Evolutionary conservation across 164 flowering plant genomes (phyloP).

Genomic region (Paratinospora sagittata): DNA sequence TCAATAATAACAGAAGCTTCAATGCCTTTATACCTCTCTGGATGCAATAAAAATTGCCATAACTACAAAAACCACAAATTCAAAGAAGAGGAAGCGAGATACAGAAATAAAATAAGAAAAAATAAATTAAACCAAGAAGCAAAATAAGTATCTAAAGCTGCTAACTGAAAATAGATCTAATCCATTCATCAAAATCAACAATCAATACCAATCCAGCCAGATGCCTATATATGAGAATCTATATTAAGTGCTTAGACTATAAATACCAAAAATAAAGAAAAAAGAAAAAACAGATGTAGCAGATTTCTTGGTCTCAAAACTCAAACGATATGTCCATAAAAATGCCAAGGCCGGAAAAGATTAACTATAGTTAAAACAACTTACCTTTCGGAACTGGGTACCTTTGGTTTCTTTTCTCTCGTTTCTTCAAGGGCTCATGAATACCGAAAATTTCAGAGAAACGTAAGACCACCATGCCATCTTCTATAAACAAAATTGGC

Average conservation of each 20-base stretch:
- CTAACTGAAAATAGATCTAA: not conserved
- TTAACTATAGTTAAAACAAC: not conserved
- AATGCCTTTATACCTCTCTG: constrained; percentile 55
- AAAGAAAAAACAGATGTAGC: not conserved
- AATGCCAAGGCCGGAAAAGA: not conserved
- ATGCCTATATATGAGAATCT: not conserved
- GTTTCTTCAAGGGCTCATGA: constrained; percentile 51
- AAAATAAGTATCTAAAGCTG: not conserved
- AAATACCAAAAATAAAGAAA: not conserved
- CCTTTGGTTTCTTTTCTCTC: constrained; percentile 43
- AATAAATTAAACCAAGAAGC: too few species aligned
- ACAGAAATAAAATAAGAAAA: not conserved
- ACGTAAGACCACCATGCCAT: constrained; percentile 67
- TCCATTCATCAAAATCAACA: not conserved
- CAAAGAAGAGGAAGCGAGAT: not conserved
- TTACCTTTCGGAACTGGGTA: constrained; percentile 58
- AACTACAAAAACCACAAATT: not conserved
- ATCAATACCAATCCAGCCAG: not conserved
- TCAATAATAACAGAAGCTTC: constrained; percentile 52
- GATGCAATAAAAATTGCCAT: constrained; percentile 10
- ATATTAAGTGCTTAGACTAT: not conserved
- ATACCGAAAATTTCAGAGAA: constrained; percentile 94
- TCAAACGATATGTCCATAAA: too few species aligned
- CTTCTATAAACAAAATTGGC: constrained; percentile 78
- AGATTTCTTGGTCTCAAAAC: not conserved